Evolutionary conservation across 2,329 filamentous ascomycete genomes (phyloP).

Genomic region (Aureobasidium sp.): DNA sequence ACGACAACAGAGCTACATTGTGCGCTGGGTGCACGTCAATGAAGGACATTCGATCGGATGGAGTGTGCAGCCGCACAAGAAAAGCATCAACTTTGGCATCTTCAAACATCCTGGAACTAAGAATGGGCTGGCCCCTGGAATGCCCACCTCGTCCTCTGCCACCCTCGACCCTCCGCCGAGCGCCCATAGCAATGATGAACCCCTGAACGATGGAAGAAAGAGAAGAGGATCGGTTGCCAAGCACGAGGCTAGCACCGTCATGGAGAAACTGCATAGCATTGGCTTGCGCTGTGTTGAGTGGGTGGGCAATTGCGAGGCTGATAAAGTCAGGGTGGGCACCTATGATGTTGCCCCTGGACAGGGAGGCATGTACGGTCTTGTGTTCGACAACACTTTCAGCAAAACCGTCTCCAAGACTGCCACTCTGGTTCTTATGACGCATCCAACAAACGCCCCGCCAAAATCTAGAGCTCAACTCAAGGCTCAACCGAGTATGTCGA

Average conservation of each 20-base stretch:
- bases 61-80: slow-evolving; percentile 96
- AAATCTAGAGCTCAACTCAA: slow-evolving; percentile 65
- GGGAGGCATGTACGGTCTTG: slow-evolving; percentile 89
- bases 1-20: slow-evolving; percentile 77
- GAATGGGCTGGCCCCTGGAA: slow-evolving; percentile 41
- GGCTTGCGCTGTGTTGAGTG: slow-evolving; percentile 62
- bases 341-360: slow-evolving; percentile 69
- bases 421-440: slow-evolving; percentile 89
- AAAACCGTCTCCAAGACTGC: slow-evolving; percentile 92
- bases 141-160: slow-evolving; percentile 32
- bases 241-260: slow-evolving; percentile 54
- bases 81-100: slow-evolving; percentile 96
- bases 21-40: slow-evolving; percentile 91
- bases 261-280: slow-evolving; percentile 56
- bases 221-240: slow-evolving; percentile 32
- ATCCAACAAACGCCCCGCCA: slow-evolving; percentile 74
- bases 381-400: slow-evolving; percentile 98
- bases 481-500: slow-evolving; percentile 42
- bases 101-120: slow-evolving; percentile 89
- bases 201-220: slow-evolving; percentile 51
- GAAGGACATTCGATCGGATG: slow-evolving; percentile 90
- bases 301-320: slow-evolving; percentile 92
- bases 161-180: slow-evolving; percentile 42
- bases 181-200: slow-evolving; percentile 26
- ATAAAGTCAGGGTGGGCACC: slow-evolving; percentile 87